A percentile compares a stretch with the other conserved stretches of the same genome.
Evolutionary conservation across 305 asterid species (phyloP).

Genomic region (Galium porrigens): DNA sequence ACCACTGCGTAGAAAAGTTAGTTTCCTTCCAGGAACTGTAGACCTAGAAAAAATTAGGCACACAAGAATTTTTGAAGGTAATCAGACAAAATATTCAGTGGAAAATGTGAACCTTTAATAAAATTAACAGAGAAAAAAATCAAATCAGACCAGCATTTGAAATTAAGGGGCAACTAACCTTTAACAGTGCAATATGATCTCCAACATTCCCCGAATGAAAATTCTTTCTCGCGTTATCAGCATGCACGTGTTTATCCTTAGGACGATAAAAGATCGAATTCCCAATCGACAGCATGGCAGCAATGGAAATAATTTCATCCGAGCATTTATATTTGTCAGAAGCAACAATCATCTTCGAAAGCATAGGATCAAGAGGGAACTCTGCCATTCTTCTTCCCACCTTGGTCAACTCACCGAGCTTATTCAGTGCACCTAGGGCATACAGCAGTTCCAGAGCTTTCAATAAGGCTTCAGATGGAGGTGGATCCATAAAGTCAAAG

Average conservation of each 20-base stretch:
- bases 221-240: slow-evolving; percentile 80
- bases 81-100: neutral
- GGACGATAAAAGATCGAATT: slow-evolving; percentile 93
- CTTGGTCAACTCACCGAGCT: slow-evolving; percentile 50
- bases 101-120: neutral
- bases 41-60: slow-evolving; percentile 17
- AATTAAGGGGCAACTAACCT: slow-evolving; percentile 30
- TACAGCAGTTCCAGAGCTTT: slow-evolving; percentile 31
- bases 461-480: slow-evolving; percentile 30
- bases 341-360: slow-evolving; percentile 84
- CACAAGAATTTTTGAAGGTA: neutral
- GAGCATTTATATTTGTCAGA: slow-evolving; percentile 71
- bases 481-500: slow-evolving; percentile 55
- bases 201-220: slow-evolving; percentile 89
- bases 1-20: slow-evolving; percentile 82
- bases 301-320: slow-evolving; percentile 79
- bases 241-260: slow-evolving; percentile 82
- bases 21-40: slow-evolving; percentile 88
- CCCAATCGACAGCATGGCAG: slow-evolving; percentile 86
- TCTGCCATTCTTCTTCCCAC: slow-evolving; percentile 92
- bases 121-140: neutral
- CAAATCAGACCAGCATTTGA: neutral
- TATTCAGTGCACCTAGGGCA: slow-evolving; percentile 30
- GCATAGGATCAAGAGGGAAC: slow-evolving; percentile 91
- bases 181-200: slow-evolving; percentile 76